Evolutionary conservation across 164 flowering plant genomes (phyloP).

Genomic region (Piper betle): DNA sequence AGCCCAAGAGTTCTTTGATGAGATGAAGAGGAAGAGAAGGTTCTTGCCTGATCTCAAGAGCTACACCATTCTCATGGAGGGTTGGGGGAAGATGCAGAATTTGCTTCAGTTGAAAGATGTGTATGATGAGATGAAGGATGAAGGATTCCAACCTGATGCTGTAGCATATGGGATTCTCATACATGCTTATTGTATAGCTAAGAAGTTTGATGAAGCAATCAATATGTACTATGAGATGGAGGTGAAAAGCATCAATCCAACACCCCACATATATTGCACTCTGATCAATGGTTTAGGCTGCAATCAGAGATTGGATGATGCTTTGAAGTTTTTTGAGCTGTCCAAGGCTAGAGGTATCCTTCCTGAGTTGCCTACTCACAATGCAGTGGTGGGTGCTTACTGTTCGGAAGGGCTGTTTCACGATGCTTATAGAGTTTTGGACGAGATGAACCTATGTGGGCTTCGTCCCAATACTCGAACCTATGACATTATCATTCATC

Average conservation of each 20-base stretch:
- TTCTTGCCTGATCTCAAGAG: conserved; percentile 16
- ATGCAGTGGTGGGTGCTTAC: conserved; percentile 68
- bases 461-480: conserved; percentile 71
- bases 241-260: too few species aligned
- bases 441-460: conserved; percentile 54
- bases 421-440: conserved; percentile 43
- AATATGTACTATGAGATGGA: too few species aligned
- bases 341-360: conserved; percentile 38
- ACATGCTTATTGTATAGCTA: too few species aligned
- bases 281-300: too few species aligned
- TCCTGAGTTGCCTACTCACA: conserved; percentile 62
- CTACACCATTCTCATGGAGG: conserved; percentile 50
- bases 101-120: too few species aligned
- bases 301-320: too few species aligned
- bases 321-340: conserved; percentile 38
- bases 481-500: conserved; percentile 64
- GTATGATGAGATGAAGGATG: too few species aligned
- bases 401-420: conserved; percentile 43
- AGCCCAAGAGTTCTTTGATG: conserved; percentile 61
- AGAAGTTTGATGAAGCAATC: too few species aligned
- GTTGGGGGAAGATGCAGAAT: conserved; percentile 72
- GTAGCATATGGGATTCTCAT: too few species aligned
- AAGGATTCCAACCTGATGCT: too few species aligned
- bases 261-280: too few species aligned
- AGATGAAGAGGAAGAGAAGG: conserved; percentile 33